Conservation (phyloP, 345 rosid species). For the Linum tenue region DNA sequence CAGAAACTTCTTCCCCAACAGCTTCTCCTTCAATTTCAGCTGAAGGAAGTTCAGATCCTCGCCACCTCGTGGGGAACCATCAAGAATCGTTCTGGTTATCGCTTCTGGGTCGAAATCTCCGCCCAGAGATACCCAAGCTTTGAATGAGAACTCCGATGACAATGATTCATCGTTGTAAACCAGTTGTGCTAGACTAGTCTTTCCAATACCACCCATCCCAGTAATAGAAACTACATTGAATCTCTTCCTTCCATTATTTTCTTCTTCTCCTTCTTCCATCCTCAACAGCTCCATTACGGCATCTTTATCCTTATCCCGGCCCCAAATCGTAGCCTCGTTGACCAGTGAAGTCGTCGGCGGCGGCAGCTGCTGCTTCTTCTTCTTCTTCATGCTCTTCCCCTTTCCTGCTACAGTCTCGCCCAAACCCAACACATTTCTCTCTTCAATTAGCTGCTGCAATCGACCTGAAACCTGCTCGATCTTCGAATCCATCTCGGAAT, state of each 20-base stretch:
- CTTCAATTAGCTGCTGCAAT: no score
- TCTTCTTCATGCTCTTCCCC: constrained; percentile 4
- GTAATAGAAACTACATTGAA: background rate
- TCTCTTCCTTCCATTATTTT: background rate
- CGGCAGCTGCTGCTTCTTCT: background rate
- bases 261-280: no score
- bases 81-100: background rate
- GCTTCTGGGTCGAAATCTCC: constrained; percentile 13
- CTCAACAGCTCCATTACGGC: background rate
- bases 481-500: no score
- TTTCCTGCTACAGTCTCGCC: no score
- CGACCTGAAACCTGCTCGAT: no score
- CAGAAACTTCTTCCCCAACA: constrained; percentile 11
- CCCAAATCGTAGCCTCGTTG: background rate
- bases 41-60: constrained; percentile 16
- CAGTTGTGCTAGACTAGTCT: constrained; percentile 17
- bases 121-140: constrained; percentile 17
- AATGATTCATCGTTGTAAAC: constrained; percentile 8
- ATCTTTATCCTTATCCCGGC: background rate
- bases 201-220: constrained; percentile 20
- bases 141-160: background rate
- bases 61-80: background rate
- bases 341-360: constrained; percentile 7
- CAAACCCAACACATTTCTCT: no score
- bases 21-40: constrained; percentile 4